Percentiles rank a stretch among this genome's conserved stretches.
Evolutionary conservation across 176 grass and related monocot species (phyloP).

Genomic region (Zea luxurians): DNA sequence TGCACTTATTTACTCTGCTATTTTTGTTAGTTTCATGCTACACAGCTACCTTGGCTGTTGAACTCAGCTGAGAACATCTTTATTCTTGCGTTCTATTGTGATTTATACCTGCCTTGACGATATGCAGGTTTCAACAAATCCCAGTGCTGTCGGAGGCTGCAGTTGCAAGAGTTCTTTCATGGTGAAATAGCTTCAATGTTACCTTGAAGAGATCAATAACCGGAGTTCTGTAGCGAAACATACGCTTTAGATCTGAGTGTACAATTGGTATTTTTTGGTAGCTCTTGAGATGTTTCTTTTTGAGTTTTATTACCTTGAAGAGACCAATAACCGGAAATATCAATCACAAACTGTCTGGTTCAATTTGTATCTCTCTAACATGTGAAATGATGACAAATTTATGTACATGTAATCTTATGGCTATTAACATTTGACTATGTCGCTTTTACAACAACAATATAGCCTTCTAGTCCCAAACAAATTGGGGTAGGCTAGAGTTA

Average conservation of each 20-base stretch:
- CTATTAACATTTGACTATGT: not conserved
- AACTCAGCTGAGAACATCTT: not conserved
- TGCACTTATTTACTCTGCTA: no score
- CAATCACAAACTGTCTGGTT: no score
- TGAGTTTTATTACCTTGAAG: not conserved
- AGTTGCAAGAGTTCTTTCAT: conserved; percentile 66
- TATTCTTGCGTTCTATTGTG: conserved; percentile 4
- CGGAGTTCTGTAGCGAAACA: conserved; percentile 19
- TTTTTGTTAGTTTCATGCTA: not conserved
- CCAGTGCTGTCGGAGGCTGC: conserved; percentile 59
- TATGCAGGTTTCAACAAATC: conserved; percentile 54
- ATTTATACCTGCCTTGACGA: conserved; percentile 1
- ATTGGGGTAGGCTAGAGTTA: no score
- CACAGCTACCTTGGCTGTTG: not conserved
- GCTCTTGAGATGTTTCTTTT: conserved; percentile 6
- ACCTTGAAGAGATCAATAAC: conserved; percentile 26
- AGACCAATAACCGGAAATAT: not conserved
- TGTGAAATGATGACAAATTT: not conserved
- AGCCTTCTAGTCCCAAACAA: no score
- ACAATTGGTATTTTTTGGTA: conserved; percentile 14
- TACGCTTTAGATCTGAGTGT: conserved; percentile 14
- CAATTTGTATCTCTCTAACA: conserved; percentile 3
- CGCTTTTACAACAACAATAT: no score
- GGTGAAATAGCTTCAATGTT: conserved; percentile 39
- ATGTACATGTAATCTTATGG: conserved; percentile 25